Evolutionary conservation across 2,329 filamentous ascomycete species (phyloP), one percentile per base, ranked within the genome.

Genomic region (Albifimbria verrucaria): DNA sequence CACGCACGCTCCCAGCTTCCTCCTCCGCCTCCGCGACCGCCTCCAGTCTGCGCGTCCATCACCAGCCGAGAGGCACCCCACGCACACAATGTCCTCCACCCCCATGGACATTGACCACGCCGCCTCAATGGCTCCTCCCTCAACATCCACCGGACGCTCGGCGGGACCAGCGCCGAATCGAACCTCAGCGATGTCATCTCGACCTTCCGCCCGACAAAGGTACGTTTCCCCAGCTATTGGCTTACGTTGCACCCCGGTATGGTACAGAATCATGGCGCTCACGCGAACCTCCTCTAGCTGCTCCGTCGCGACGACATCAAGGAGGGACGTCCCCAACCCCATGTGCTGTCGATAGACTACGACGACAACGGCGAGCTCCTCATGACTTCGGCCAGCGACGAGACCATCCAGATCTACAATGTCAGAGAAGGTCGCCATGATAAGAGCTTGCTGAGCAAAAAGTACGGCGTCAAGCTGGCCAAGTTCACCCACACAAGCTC

Each of bases 381-480:
- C 55, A 91, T 99, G 72, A 90, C 92, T 0, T 90, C 92, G 6
- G 90, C 92, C 60, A 92, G 90, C 74, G 94, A 99, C 71, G 92
- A 97, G 69, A 95, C 90, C 3, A 89, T 99, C 57, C 92, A 97
- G 66, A 87, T 99, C 26, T 99, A 95, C 76, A 96, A 94, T 64
- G 88, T 96, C 57, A 90, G 89, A 64, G 92, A 96, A 59, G 94
- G 94, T 4, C 89, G 89, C 55, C 87, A 92, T 62, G 89, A 91
- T 46, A 97, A 97, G 74, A 88, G 87, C 55, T 80, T 97, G 46
- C 86, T 95, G 49, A 95, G 90, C 73, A 96, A 97, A 68, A 99
- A 99, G 69, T 99, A 99, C 65, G 94, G 94, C 55, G 92, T 91
- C 18, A 94, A 96, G 68, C 81, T 97, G 52, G 94, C 94, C 36